phyloP scores from a whole-genome alignment of 2,329 filamentous ascomycete species.

The Escovopsis sp. region DNA sequence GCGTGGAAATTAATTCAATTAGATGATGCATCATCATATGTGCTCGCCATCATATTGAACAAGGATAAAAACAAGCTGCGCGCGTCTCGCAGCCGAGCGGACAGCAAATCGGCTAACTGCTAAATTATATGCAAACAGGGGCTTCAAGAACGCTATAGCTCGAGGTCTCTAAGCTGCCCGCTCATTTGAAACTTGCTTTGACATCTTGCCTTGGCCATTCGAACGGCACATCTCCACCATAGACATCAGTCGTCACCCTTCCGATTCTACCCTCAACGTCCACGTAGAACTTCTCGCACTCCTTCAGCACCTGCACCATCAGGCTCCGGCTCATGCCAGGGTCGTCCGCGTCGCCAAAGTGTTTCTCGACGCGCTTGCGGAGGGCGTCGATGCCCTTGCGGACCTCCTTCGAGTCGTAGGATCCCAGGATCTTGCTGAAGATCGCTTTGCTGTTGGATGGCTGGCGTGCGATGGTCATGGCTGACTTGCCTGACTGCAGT shows the following conservation, averaged over 20 bases:
- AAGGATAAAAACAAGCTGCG: too few species aligned
- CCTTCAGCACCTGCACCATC: constrained; percentile 41
- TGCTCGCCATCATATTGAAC: too few species aligned
- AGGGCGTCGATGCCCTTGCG: constrained; percentile 81
- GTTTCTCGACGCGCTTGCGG: constrained; percentile 87
- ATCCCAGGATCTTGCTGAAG: constrained; percentile 74
- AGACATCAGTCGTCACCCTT: constrained; percentile 45
- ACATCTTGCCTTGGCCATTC: constrained; percentile 54
- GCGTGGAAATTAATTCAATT: too few species aligned
- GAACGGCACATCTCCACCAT: constrained; percentile 48
- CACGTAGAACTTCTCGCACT: constrained; percentile 49
- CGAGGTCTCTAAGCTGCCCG: too few species aligned
- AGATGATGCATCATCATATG: too few species aligned
- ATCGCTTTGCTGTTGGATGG: constrained; percentile 69
- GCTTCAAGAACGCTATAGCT: not conserved
- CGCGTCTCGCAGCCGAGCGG: too few species aligned
- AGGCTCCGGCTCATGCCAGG: constrained; percentile 46
- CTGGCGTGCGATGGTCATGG: constrained; percentile 56
- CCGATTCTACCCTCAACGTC: constrained; percentile 47
- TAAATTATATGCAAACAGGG: too few species aligned
- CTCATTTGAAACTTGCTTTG: constrained; percentile 38
- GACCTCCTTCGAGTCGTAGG: constrained; percentile 72
- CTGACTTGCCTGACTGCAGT: constrained; percentile 42
- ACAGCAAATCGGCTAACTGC: too few species aligned
- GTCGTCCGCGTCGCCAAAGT: constrained; percentile 83